Conservation (phyloP, 148 eudicot species). For the Simmondsia chinensis region DNA sequence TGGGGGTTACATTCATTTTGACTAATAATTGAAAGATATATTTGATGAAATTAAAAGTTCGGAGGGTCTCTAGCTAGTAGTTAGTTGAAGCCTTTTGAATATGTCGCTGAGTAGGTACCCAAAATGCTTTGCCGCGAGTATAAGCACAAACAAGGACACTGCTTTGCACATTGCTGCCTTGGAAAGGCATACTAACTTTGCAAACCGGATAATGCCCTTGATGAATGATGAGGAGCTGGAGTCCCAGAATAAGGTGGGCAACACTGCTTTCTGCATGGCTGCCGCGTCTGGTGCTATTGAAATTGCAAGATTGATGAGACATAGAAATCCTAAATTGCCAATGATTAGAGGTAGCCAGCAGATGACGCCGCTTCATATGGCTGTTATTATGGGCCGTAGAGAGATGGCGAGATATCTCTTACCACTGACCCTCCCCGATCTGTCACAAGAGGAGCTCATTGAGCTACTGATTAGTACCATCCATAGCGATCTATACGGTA, state of each 20-base stretch:
- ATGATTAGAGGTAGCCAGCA: conserved; percentile 2
- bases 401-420: conserved; percentile 5
- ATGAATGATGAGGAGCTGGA: conserved; percentile 7
- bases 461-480: conserved; percentile 12
- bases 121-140: not conserved
- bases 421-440: too few species aligned
- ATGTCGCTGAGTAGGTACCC: conserved; percentile 2
- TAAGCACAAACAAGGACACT: conserved; percentile 14
- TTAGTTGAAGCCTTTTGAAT: too few species aligned
- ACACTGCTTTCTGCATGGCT: too few species aligned
- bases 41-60: too few species aligned
- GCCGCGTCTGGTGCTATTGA: conserved; percentile 8
- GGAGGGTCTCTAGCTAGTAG: too few species aligned
- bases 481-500: conserved; percentile 3
- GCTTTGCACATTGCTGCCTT: too few species aligned
- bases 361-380: conserved; percentile 1
- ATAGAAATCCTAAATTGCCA: conserved; percentile 1
- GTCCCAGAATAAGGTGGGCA: conserved; percentile 3
- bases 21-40: too few species aligned
- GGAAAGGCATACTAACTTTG: too few species aligned
- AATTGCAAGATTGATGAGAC: conserved; percentile 15
- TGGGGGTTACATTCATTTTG: too few species aligned
- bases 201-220: conserved; percentile 3
- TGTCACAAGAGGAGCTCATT: conserved; percentile 1
- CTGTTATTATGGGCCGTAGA: not conserved